phyloP scores from a whole-genome alignment of 495 filamentous ascomycete species.

The Neurospora sp. region DNA sequence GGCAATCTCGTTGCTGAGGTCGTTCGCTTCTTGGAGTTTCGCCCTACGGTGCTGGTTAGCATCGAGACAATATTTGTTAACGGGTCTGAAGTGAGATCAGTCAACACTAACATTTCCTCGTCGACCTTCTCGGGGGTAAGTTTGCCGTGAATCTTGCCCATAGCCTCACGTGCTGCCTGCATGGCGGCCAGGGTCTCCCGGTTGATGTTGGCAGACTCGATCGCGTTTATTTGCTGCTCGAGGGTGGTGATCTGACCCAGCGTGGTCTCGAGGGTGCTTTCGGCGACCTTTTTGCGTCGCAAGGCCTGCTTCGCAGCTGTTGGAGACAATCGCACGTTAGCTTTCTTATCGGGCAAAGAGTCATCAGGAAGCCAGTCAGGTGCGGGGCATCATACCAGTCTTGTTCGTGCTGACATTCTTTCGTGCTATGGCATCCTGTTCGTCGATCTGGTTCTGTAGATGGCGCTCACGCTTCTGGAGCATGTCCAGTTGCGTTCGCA shows the following conservation, averaged over 20 bases:
- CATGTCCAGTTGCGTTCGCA: conserved; percentile 90
- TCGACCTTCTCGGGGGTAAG: conserved; percentile 91
- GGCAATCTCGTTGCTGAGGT: conserved; percentile 84
- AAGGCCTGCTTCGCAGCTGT: conserved; percentile 86
- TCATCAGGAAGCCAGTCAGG: background rate
- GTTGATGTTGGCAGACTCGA: conserved; percentile 98
- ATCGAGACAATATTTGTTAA: background rate
- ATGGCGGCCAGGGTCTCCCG: conserved; percentile 90
- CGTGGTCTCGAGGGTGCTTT: conserved; percentile 85
- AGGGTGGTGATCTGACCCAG: conserved; percentile 79
- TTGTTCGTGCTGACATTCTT: conserved; percentile 89
- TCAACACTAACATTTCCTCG: conserved; percentile 71
- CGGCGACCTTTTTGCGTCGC: conserved; percentile 86
- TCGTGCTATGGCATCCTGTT: conserved; percentile 85
- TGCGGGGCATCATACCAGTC: conserved; percentile 49
- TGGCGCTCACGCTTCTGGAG: conserved; percentile 93
- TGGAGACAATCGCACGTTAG: conserved; percentile 8
- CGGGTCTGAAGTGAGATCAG: background rate
- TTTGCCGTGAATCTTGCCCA: conserved; percentile 83
- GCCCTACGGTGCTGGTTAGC: conserved; percentile 52
- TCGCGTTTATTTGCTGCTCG: conserved; percentile 91
- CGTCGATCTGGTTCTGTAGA: conserved; percentile 79
- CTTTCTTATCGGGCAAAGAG: background rate
- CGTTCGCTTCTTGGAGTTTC: conserved; percentile 83
- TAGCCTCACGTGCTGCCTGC: conserved; percentile 78